These are phyloP conservation scores for Colletotrichum coccodes DNA, from an alignment of 2,329 filamentous ascomycete species.

Conservation along the genomic window DNA sequence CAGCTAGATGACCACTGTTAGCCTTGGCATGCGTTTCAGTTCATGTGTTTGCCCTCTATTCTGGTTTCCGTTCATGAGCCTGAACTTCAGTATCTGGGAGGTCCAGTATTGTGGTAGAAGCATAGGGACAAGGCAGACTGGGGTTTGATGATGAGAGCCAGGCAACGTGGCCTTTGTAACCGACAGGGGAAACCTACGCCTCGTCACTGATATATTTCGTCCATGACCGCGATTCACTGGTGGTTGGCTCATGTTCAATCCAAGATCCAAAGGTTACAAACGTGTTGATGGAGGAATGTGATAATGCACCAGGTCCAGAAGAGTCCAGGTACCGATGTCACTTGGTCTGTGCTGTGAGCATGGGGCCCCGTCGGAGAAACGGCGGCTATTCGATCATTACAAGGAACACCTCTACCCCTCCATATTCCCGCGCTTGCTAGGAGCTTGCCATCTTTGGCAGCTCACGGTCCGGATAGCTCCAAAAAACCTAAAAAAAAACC, in stretches of 20 bases:
- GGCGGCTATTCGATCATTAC: background rate
- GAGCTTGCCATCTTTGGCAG: too few species aligned
- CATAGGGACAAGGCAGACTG: background rate
- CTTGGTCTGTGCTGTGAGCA: background rate
- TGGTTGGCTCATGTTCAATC: conserved; percentile 17
- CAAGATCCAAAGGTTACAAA: background rate
- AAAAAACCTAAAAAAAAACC: background rate
- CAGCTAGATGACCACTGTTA: conserved; percentile 47
- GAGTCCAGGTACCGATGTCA: background rate
- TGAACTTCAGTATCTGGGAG: background rate
- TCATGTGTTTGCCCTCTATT: background rate
- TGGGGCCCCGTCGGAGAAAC: background rate
- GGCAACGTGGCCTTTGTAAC: too few species aligned
- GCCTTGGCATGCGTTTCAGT: background rate
- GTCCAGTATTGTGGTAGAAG: background rate
- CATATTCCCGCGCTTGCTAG: too few species aligned
- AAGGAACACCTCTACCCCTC: background rate
- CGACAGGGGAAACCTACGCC: conserved; percentile 4
- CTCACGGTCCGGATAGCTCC: too few species aligned
- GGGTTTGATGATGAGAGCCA: background rate
- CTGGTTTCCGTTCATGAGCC: background rate
- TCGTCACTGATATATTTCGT: conserved; percentile 30
- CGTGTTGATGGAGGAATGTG: background rate
- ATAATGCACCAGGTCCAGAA: background rate
- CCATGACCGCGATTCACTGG: conserved; percentile 26